A percentile compares a stretch with the other conserved stretches of the same genome.
Conservation (phyloP, 129 eudicot species). For the Escallonia rubra region DNA sequence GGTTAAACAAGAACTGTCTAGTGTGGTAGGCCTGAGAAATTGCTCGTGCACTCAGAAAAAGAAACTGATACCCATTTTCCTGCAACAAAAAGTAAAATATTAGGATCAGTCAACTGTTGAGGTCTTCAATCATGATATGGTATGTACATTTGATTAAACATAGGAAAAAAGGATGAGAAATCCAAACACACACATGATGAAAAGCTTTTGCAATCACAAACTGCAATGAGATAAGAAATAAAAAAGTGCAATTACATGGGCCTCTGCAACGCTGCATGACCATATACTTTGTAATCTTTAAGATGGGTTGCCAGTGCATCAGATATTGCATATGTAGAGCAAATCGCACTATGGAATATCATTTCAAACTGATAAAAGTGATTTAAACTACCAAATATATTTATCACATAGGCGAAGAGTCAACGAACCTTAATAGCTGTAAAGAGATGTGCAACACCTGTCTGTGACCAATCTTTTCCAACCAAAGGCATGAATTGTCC, state of each 20-base stretch:
- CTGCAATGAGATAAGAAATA: no score
- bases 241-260: no score
- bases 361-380: not conserved
- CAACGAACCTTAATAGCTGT: constrained; percentile 82
- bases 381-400: not conserved
- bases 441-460: constrained; percentile 94
- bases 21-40: constrained; percentile 84
- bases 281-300: no score
- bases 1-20: constrained; percentile 83
- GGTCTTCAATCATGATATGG: not conserved
- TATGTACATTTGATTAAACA: not conserved
- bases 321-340: no score
- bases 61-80: constrained; percentile 97
- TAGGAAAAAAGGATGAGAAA: not conserved
- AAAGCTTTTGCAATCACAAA: not conserved
- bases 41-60: constrained; percentile 93
- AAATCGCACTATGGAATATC: no score
- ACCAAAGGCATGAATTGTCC: constrained; percentile 99
- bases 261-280: no score
- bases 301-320: no score
- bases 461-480: constrained; percentile 98
- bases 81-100: constrained; percentile 23
- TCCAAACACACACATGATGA: not conserved
- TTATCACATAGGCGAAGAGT: not conserved
- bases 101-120: not conserved